Evolutionary conservation across 495 filamentous ascomycete genomes (phyloP), one percentile per base, ranked within the genome.

Genomic region (Thozetella sp.): DNA sequence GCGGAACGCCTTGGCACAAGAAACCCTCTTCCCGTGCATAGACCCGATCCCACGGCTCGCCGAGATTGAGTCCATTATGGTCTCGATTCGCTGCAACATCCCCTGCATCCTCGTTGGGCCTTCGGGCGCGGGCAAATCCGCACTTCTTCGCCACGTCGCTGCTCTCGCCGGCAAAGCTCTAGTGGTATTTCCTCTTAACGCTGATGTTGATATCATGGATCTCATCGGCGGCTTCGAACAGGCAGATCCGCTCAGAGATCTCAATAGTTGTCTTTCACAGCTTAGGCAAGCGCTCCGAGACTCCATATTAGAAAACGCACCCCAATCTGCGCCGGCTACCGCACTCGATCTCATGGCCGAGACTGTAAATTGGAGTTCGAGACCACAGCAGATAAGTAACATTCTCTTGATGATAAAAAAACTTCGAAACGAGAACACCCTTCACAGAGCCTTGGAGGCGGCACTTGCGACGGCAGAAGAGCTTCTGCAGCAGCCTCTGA

Each of bases 191-290:
- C 85, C 93, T 12, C 79, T 98, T 64, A 97, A 96, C 71, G 86
- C 91, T 2, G 96, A 98, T 61, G 91, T 94, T 52, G 96, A 99
- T 72, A 91, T 94, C 17, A 97, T 94, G 86, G 96, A 99, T 68
- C 82, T 99, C 22, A 90, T 99, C 54, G 96, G 96, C 63, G 93
- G 95, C 0, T 99, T 96, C 68, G 96, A 98, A 67, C 96, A 99
- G 73, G 88, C 92, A 30, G 93, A 98, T 70, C 83, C 91, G 53
- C 76, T 86, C 26, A 83, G 94, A 51, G 85, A 87, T 51, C 71
- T 87, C 19, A 85, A 84, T 67, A 75, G 63, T 55, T 85, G 80
- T 60, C 76, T 83, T 59, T 70, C 65, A 26, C 80, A 85, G 56
- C 67, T 96, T 3, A 72, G 78, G 19, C 64, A 75, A 0, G 83